A percentile compares a stretch with the other conserved stretches of the same genome.
Conservation (phyloP, 495 filamentous ascomycete species). For the Xylaria flabelliformis region DNA sequence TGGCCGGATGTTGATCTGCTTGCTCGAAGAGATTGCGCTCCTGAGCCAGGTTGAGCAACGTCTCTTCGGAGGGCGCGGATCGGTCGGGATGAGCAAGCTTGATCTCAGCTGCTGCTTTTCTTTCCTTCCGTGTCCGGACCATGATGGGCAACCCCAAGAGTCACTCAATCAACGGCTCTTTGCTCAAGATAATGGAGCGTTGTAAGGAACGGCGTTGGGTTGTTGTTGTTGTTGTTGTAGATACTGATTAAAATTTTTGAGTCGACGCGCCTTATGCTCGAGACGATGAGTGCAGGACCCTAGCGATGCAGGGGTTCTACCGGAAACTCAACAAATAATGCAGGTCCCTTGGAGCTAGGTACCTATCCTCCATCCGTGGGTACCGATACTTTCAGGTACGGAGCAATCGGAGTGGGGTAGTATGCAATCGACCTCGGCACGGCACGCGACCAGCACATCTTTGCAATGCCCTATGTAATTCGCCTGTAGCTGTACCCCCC, state of each 20-base stretch:
- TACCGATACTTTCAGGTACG: not conserved
- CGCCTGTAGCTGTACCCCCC: not conserved
- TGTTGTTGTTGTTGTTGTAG: not conserved
- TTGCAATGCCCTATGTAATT: not conserved
- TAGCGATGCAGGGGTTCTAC: not conserved
- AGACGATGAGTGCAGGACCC: not conserved
- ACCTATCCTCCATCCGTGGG: not conserved
- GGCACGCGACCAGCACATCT: not conserved
- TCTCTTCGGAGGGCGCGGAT: slow-evolving; percentile 59
- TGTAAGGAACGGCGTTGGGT: slow-evolving; percentile 1
- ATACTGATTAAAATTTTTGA: not conserved
- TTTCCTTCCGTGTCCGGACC: slow-evolving; percentile 56
- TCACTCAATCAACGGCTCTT: not conserved
- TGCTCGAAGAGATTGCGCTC: slow-evolving; percentile 58
- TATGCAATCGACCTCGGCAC: not conserved
- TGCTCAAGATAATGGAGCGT: not conserved
- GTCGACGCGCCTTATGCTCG: not conserved
- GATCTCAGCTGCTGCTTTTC: slow-evolving; percentile 56
- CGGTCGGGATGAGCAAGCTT: slow-evolving; percentile 67
- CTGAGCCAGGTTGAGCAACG: slow-evolving; percentile 69
- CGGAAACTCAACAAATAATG: not conserved
- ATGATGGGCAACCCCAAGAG: slow-evolving; percentile 31
- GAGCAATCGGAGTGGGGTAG: not conserved
- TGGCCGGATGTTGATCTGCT: slow-evolving; percentile 42
- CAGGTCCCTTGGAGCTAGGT: not conserved